phyloP scores from a whole-genome alignment of 495 filamentous ascomycete species.

The Tuber aestivum region DNA sequence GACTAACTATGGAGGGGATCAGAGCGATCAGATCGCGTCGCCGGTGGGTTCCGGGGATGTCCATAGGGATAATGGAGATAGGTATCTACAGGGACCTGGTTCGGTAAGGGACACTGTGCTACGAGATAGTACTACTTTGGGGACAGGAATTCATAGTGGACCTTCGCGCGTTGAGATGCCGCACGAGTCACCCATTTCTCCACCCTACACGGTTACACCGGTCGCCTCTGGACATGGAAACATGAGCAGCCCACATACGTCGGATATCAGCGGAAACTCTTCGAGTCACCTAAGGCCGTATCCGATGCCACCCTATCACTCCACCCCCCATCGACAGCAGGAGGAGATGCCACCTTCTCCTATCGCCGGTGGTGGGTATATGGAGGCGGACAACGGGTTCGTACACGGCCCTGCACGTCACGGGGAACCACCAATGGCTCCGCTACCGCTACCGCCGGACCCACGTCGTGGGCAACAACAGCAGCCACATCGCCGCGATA shows the following conservation, averaged over 20 bases:
- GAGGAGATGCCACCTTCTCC: constrained; percentile 39
- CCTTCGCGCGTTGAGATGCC: constrained; percentile 29
- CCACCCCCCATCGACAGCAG: constrained; percentile 16
- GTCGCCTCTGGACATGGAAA: neutral
- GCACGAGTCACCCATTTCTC: neutral
- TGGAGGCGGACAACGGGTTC: constrained; percentile 41
- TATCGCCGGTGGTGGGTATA: constrained; percentile 35
- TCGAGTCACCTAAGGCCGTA: constrained; percentile 21
- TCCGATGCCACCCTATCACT: constrained; percentile 13
- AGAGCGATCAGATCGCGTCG: neutral
- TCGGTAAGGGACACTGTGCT: constrained; percentile 23
- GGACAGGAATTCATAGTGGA: neutral
- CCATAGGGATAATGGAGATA: constrained; percentile 31
- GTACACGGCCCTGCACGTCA: constrained; percentile 27
- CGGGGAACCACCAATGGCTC: constrained; percentile 32
- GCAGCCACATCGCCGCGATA: constrained; percentile 34
- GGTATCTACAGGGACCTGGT: constrained; percentile 18
- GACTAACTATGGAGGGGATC: constrained; percentile 17
- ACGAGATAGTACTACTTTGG: constrained; percentile 38
- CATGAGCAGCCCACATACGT: constrained; percentile 6
- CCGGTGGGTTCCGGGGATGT: constrained; percentile 13
- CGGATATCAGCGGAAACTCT: constrained; percentile 30
- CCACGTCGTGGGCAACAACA: constrained; percentile 19
- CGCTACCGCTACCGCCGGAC: constrained; percentile 37
- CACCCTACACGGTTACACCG: neutral